Percentiles rank a stretch among this genome's conserved stretches.
Conservation (phyloP, 1,284 basidiomycete species). For the Takashimella tepidaria region DNA sequence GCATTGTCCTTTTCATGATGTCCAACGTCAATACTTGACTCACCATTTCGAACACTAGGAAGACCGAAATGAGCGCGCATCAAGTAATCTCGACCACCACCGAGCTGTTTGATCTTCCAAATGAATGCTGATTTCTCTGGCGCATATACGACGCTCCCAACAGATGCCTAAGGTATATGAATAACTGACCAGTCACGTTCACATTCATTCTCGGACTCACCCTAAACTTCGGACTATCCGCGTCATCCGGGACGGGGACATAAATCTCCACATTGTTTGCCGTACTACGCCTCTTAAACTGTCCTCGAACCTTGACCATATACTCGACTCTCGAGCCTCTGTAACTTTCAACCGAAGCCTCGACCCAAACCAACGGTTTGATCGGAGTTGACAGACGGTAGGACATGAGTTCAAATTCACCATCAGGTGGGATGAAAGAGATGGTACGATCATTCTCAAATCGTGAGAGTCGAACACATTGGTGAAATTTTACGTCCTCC, state of each 20-base stretch:
- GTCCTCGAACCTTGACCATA: conserved; percentile 96
- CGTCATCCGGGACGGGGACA: conserved; percentile 97
- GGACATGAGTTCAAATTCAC: conserved; percentile 97
- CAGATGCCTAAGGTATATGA: conserved; percentile 84
- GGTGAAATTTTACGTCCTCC: conserved; percentile 99
- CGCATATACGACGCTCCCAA: conserved; percentile 87
- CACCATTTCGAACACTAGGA: conserved; percentile 79
- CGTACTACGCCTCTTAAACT: conserved; percentile 93
- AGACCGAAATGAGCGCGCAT: conserved; percentile 96
- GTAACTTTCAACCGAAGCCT: conserved; percentile 93
- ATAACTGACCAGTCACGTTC: too few relatives aligned
- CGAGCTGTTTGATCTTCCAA: conserved; percentile 96
- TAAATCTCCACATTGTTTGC: conserved; percentile 99
- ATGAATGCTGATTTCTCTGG: conserved; percentile 95
- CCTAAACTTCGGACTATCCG: conserved; percentile 94
- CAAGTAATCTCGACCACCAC: conserved; percentile 85
- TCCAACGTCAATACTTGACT: conserved; percentile 29
- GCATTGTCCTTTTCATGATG: too few relatives aligned
- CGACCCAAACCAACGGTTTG: conserved; percentile 97
- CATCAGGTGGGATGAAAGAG: conserved; percentile 97
- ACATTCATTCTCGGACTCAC: too few relatives aligned
- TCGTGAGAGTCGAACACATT: conserved; percentile 97
- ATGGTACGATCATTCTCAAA: conserved; percentile 99
- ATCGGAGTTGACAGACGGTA: conserved; percentile 94
- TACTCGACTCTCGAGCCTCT: conserved; percentile 92